Base-by-base conservation (phyloP, 2,329 filamentous ascomycete species). In the Ascochyta lentis region DNA sequence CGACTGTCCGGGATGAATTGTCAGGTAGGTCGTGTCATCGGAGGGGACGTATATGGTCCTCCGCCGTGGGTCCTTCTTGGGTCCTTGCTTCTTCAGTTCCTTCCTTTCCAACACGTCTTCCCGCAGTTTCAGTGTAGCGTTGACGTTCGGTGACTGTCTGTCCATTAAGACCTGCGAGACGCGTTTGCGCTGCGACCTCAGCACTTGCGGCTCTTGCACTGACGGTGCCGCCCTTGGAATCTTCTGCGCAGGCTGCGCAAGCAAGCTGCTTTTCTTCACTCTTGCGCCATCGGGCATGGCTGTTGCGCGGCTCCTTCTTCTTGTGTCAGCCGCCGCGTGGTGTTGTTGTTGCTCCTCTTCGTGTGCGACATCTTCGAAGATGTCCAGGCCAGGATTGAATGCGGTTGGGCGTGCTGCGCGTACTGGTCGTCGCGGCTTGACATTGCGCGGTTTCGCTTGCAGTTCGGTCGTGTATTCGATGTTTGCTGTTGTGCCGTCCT, bases 11-110 rank as follows among this genome's bases (percentile, higher is more conserved):
- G 81, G 81, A 62, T 82, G 81, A 40, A 83, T 81, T 1, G 80
- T 83, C 60, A 82, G 69, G 24, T 83, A 71, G 1, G 80, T 81
- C 6, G 81, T 83, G 53, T 83, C 80, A 27, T 83, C 80, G 2
- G 77, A 76, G 10, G 81, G 81, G 12, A 82, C 75, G 62, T 81
- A 83, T 41, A 83, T 83, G 3, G 80, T 83, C 54, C 78, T 72
- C 54, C 80, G 71, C 49, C 80, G 73, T 4, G 75, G 72, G 16
- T 80, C 76, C 62, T 80, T 80, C 56, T 63, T 70, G 6, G 67
- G 64, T 3, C 57, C 66, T 16, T 63, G 61, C 60, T 66, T 73
- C 60, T 65, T 69, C 51, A 68, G 54, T 40, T 76, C 73, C 19
- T 62, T 67, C 61, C 62, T 71, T 37, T 71, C 65, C 44, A 73